phyloP scores from a whole-genome alignment of 2,329 filamentous ascomycete genomes.

The Cladophialophora chaetospira region DNA sequence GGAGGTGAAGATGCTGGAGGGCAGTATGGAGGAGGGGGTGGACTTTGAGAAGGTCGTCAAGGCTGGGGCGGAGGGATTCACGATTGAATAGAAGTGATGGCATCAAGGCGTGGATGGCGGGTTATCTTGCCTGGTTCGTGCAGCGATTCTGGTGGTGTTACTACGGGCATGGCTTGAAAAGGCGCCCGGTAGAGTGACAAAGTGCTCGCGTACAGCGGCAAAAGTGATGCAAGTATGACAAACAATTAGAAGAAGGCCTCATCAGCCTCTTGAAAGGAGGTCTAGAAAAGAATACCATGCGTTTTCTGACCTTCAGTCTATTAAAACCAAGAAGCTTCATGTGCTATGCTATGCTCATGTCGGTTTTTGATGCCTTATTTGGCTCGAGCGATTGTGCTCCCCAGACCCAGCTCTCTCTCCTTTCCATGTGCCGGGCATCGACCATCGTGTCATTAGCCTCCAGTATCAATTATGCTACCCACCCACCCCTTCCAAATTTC shows the following conservation, averaged over 20 bases:
- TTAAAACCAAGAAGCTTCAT: not conserved
- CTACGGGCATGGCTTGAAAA: not conserved
- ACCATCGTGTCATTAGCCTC: no score
- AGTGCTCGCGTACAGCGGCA: not conserved
- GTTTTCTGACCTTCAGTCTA: not conserved
- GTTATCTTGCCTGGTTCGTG: not conserved
- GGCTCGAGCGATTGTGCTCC: no score
- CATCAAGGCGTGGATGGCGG: not conserved
- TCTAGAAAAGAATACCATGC: no score
- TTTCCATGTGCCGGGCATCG: no score
- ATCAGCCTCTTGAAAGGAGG: no score
- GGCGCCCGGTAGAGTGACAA: not conserved
- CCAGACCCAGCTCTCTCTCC: no score
- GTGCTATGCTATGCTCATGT: not conserved
- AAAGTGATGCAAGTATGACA: no score
- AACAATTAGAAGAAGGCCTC: no score
- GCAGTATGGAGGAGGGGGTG: conserved; percentile 44
- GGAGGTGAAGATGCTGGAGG: conserved; percentile 45
- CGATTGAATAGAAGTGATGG: conserved; percentile 45
- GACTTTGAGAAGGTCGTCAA: conserved; percentile 50
- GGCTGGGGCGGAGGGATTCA: conserved; percentile 47
- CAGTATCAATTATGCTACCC: no score
- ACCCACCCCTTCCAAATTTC: no score
- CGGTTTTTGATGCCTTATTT: no score
- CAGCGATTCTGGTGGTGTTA: not conserved